A percentile compares a stretch with the other conserved stretches of the same genome.
These are phyloP conservation scores for Phytophthora melonis DNA, from an alignment of 352 stramenopile genomes.

Conservation along the genomic window DNA sequence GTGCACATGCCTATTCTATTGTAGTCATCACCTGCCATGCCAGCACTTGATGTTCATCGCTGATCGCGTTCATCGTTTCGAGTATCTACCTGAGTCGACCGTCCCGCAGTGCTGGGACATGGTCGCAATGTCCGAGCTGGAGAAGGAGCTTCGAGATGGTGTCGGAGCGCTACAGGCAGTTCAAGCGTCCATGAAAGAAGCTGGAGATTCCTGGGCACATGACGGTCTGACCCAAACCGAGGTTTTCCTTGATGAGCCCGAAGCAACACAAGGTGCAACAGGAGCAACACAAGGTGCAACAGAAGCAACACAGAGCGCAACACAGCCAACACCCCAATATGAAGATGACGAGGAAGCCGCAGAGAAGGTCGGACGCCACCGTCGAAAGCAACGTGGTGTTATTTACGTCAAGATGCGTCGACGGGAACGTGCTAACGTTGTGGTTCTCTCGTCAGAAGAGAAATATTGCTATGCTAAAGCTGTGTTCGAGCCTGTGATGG, in stretches of 20 bases:
- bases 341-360: background rate
- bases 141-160: background rate
- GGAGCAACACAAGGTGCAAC: background rate
- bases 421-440: background rate
- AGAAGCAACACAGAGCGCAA: background rate
- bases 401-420: constrained; percentile 10
- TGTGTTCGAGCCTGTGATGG: constrained; percentile 3
- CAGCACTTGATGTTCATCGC: background rate
- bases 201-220: background rate
- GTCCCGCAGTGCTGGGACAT: background rate
- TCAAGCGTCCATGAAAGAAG: background rate
- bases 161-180: background rate
- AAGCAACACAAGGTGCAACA: background rate
- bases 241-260: background rate
- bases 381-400: background rate
- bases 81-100: background rate
- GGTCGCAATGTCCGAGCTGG: background rate
- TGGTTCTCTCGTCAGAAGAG: constrained; percentile 9
- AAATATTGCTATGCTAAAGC: constrained; percentile 9
- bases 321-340: background rate
- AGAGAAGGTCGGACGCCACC: background rate
- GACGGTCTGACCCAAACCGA: background rate
- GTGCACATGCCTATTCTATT: background rate
- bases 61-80: background rate
- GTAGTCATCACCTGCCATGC: background rate